These are phyloP conservation scores for Pyrus hybrid DNA, from an alignment of 331 rosid genomes.

Conservation along the genomic window DNA sequence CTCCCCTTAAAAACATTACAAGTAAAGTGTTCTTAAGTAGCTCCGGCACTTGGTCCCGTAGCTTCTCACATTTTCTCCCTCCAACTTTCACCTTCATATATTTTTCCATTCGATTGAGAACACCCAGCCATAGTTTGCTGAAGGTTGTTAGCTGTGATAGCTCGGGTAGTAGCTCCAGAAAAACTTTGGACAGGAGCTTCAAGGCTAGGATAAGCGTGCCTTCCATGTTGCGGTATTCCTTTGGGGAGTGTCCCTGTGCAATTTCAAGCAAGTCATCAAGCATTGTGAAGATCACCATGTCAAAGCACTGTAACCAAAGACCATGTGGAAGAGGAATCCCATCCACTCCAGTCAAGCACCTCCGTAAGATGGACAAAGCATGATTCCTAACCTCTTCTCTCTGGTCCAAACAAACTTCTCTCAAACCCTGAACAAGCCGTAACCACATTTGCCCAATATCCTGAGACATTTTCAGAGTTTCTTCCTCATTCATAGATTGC, in stretches of 20 bases:
- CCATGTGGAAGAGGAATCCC: constrained; percentile 51
- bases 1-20: constrained; percentile 60
- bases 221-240: constrained; percentile 88
- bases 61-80: constrained; percentile 72
- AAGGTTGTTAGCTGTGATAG: constrained; percentile 56
- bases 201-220: constrained; percentile 72
- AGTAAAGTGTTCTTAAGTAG: constrained; percentile 76
- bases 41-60: constrained; percentile 83
- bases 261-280: constrained; percentile 86
- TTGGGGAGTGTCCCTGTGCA: constrained; percentile 61
- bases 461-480: constrained; percentile 52
- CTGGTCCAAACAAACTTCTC: constrained; percentile 91
- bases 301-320: constrained; percentile 87
- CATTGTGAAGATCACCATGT: constrained; percentile 65
- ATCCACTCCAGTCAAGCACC: constrained; percentile 61
- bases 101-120: constrained; percentile 61
- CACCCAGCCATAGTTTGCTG: constrained; percentile 75
- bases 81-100: constrained; percentile 62
- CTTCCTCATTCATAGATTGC: constrained; percentile 63
- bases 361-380: constrained; percentile 62
- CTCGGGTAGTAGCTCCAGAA: constrained; percentile 56
- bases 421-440: constrained; percentile 80
- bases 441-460: constrained; percentile 97
- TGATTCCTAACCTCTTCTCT: constrained; percentile 93
- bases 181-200: constrained; percentile 78